Conservation (phyloP, 129 eudicot genomes). For the Erigeron canadensis region DNA sequence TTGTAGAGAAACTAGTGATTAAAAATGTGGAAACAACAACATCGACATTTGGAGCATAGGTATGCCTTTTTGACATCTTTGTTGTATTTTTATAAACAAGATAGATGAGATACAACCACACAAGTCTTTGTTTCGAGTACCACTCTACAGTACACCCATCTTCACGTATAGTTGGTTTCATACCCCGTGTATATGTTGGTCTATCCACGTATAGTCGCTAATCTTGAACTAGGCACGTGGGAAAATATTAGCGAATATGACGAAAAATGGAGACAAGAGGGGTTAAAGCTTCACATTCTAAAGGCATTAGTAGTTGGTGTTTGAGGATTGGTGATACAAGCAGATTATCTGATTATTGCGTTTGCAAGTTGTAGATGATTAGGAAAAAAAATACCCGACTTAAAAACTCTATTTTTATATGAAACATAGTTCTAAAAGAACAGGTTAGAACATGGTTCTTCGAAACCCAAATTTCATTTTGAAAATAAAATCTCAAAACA, state of each 20-base stretch:
- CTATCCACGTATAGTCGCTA: slow-evolving; percentile 18
- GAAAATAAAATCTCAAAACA: too few species aligned
- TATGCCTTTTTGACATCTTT: slow-evolving; percentile 42
- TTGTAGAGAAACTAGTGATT: slow-evolving; percentile 35
- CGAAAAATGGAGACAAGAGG: slow-evolving; percentile 10
- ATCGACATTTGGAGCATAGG: slow-evolving; percentile 33
- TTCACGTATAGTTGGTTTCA: slow-evolving; percentile 21
- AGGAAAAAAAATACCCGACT: too few species aligned
- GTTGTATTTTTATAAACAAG: slow-evolving; percentile 31
- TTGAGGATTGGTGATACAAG: neutral
- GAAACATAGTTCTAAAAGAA: too few species aligned
- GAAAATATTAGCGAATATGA: slow-evolving; percentile 6
- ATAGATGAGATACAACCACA: slow-evolving; percentile 24
- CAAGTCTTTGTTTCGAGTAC: slow-evolving; percentile 20
- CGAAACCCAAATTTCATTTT: too few species aligned
- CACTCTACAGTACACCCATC: slow-evolving; percentile 23
- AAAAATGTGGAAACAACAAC: slow-evolving; percentile 36
- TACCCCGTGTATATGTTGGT: slow-evolving; percentile 15
- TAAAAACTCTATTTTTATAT: too few species aligned
- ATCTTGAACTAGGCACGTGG: slow-evolving; percentile 2
- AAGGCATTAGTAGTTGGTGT: neutral
- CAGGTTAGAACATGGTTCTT: too few species aligned
- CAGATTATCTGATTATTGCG: neutral
- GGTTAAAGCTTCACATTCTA: neutral
- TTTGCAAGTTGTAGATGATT: too few species aligned